Evolutionary conservation across 1,284 basidiomycete genomes (phyloP).

Genomic region (Porodaedalea pini): DNA sequence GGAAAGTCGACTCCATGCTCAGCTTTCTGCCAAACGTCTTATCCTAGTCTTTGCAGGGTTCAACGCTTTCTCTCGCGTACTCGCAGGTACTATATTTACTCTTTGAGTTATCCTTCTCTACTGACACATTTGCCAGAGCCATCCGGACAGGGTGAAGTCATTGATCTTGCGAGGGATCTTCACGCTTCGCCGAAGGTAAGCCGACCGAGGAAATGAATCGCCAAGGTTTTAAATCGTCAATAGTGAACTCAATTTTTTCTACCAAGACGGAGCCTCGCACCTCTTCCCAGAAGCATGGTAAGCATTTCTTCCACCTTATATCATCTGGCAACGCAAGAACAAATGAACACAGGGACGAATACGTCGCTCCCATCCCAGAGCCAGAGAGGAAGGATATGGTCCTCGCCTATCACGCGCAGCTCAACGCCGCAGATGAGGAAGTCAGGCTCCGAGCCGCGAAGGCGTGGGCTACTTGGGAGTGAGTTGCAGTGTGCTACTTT

Average conservation of each 20-base stretch:
- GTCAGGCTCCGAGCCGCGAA: constrained; percentile 71
- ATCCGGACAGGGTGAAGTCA: constrained; percentile 78
- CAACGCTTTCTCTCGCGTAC: constrained; percentile 86
- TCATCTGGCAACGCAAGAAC: not conserved
- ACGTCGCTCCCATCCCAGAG: constrained; percentile 76
- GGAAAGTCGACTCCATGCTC: constrained; percentile 41
- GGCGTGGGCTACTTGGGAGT: constrained; percentile 91
- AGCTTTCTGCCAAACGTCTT: not conserved
- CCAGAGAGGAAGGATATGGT: constrained; percentile 77
- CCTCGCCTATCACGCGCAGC: constrained; percentile 77
- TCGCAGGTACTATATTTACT: constrained; percentile 54
- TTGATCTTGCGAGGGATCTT: constrained; percentile 74
- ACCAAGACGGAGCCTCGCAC: constrained; percentile 79
- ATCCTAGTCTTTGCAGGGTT: constrained; percentile 55
- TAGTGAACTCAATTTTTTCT: constrained; percentile 90
- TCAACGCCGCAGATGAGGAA: constrained; percentile 73
- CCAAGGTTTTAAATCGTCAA: not conserved
- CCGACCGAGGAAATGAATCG: not conserved
- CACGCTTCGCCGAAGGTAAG: constrained; percentile 71
- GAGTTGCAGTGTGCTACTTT: constrained; percentile 30
- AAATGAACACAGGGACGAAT: constrained; percentile 64
- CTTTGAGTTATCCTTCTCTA: not conserved
- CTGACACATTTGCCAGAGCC: constrained; percentile 42
- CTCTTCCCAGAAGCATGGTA: constrained; percentile 89
- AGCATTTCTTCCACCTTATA: constrained; percentile 17